A percentile compares a stretch with the other conserved stretches of the same genome.
phyloP scores from a whole-genome alignment of 2,329 filamentous ascomycete genomes.

The Alternaria brassicicola region DNA sequence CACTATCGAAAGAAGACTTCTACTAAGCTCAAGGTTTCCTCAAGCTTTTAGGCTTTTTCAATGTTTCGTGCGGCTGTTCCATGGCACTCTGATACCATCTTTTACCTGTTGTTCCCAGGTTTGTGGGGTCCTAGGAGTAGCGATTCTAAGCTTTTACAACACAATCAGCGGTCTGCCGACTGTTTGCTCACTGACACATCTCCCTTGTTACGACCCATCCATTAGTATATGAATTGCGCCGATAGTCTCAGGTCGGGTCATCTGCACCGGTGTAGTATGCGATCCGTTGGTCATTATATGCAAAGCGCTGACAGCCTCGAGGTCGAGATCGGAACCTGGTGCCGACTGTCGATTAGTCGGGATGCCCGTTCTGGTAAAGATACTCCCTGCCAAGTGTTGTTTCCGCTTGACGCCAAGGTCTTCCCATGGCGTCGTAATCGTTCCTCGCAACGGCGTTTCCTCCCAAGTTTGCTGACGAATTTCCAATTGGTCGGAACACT shows the following conservation, averaged over 20 bases:
- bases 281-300: not conserved
- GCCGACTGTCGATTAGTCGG: constrained; percentile 12
- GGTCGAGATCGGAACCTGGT: constrained; percentile 9
- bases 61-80: not conserved
- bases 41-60: not conserved
- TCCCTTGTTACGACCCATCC: not conserved
- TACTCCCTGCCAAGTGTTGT: constrained; percentile 17
- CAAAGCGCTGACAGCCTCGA: not conserved
- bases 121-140: not conserved
- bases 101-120: not conserved
- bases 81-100: not conserved
- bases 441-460: constrained; percentile 4
- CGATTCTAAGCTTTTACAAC: not conserved
- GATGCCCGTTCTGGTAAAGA: constrained; percentile 12
- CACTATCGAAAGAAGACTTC: not conserved
- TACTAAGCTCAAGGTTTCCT: not conserved
- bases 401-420: constrained; percentile 19
- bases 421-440: constrained; percentile 4
- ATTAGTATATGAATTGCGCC: not conserved
- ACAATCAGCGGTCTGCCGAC: not conserved
- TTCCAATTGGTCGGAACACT: constrained; percentile 7
- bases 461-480: not conserved
- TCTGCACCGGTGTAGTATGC: not conserved
- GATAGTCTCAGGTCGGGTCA: not conserved
- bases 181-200: not conserved